These are phyloP conservation scores for Exserohilum turcica DNA, from an alignment of 2,329 filamentous ascomycete species.

Conservation along the genomic window DNA sequence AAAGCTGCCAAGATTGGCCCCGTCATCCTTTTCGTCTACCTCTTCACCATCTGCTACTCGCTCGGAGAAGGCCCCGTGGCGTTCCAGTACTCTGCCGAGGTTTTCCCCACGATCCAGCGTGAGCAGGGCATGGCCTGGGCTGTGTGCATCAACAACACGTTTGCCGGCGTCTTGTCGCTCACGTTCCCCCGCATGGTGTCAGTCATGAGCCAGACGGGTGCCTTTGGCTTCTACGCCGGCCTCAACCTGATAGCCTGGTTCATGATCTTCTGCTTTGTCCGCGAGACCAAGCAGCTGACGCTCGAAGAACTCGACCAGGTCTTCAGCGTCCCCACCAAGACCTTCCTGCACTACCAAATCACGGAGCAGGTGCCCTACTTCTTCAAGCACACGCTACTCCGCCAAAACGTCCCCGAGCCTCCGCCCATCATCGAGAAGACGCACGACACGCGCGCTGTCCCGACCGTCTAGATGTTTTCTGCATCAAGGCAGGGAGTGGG, in stretches of 20 bases:
- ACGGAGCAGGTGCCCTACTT: conserved; percentile 51
- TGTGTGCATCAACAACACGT: conserved; percentile 53
- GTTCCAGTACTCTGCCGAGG: conserved; percentile 49
- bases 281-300: conserved; percentile 49
- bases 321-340: conserved; percentile 44
- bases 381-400: conserved; percentile 49
- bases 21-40: conserved; percentile 37
- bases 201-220: conserved; percentile 46
- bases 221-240: conserved; percentile 50
- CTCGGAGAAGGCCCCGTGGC: conserved; percentile 58
- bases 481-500: not conserved
- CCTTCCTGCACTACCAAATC: conserved; percentile 48
- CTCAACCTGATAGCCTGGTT: conserved; percentile 49
- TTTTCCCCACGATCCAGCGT: conserved; percentile 47
- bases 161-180: conserved; percentile 44
- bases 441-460: not conserved
- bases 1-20: conserved; percentile 39
- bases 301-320: conserved; percentile 47
- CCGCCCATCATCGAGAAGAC: conserved; percentile 47
- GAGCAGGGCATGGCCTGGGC: conserved; percentile 51
- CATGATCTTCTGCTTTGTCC: conserved; percentile 49
- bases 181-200: conserved; percentile 49
- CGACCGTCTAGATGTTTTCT: not conserved
- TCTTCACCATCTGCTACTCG: conserved; percentile 39
- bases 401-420: conserved; percentile 46